These are phyloP conservation scores for Fraxinus americana DNA, from an alignment of 257 asterid species.

Conservation along the genomic window DNA sequence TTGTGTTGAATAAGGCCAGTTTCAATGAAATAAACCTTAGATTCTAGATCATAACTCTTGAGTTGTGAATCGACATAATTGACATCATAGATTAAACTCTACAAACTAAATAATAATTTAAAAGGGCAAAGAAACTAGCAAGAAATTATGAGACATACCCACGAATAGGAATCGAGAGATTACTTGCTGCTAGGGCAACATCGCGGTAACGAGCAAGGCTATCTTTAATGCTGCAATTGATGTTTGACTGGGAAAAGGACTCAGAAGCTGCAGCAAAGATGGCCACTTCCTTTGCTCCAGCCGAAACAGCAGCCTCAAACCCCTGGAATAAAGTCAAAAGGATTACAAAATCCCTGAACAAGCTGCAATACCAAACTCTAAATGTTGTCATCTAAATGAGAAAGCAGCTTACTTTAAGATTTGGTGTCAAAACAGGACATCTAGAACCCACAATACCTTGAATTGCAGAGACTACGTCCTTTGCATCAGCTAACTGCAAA, in stretches of 20 bases:
- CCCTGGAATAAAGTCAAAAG: conserved; percentile 52
- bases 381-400: conserved; percentile 8
- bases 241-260: conserved; percentile 77
- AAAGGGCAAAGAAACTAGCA: conserved; percentile 4
- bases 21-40: background rate
- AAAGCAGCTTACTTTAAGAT: conserved; percentile 62
- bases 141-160: conserved; percentile 56
- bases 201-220: conserved; percentile 78
- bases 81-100: conserved; percentile 4
- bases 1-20: background rate
- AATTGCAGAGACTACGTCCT: conserved; percentile 75
- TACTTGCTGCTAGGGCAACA: conserved; percentile 75
- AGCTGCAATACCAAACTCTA: background rate
- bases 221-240: conserved; percentile 81
- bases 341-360: background rate
- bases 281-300: conserved; percentile 96
- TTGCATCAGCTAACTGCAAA: conserved; percentile 85
- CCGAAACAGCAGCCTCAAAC: conserved; percentile 77
- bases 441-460: conserved; percentile 53
- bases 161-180: conserved; percentile 67
- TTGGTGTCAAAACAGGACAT: conserved; percentile 89
- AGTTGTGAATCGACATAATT: background rate
- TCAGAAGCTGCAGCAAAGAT: conserved; percentile 93
- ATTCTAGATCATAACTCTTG: conserved; percentile 6
- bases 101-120: conserved; percentile 7